phyloP scores from a whole-genome alignment of 176 grass and related monocot species.

The Tillandsia leiboldiana region DNA sequence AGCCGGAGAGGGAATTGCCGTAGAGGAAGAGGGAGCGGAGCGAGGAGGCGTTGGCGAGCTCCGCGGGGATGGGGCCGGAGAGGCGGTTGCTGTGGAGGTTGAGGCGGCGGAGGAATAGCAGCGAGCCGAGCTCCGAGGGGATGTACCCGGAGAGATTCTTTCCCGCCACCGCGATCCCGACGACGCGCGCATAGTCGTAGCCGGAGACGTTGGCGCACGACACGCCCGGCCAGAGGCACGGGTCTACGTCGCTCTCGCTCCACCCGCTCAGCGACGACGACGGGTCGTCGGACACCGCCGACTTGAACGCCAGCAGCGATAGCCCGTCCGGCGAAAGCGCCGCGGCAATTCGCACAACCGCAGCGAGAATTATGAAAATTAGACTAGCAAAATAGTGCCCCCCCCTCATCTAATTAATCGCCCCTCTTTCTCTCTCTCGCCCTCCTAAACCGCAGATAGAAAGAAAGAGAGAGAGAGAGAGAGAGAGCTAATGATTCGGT shows the following conservation, averaged over 20 bases:
- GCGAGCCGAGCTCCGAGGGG: conserved; percentile 64
- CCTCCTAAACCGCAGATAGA: too few relatives aligned
- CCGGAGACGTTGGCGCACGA: conserved; percentile 58
- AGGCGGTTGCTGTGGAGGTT: conserved; percentile 82
- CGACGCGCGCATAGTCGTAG: conserved; percentile 27
- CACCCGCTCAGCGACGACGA: conserved; percentile 30
- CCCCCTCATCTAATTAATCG: conserved; percentile 21
- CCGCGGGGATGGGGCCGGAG: conserved; percentile 28
- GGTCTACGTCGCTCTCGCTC: conserved; percentile 46
- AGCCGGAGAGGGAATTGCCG: conserved; percentile 54
- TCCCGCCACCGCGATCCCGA: conserved; percentile 57
- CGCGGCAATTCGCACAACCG: conserved; percentile 12
- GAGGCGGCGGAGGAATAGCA: conserved; percentile 82
- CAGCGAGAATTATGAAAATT: conserved; percentile 22
- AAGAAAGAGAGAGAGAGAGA: too few relatives aligned
- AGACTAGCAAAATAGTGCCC: conserved; percentile 6
- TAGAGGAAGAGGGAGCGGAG: conserved; percentile 85
- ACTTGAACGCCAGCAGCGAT: conserved; percentile 71
- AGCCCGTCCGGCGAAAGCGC: conserved; percentile 60
- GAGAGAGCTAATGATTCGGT: conserved; percentile 7
- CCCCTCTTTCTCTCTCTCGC: not conserved
- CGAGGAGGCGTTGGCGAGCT: conserved; percentile 69
- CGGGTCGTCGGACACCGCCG: conserved; percentile 66
- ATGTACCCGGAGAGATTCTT: conserved; percentile 86
- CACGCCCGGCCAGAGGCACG: conserved; percentile 67